These are phyloP conservation scores for Podaxis pistillaris DNA, from an alignment of 768 basidiomycete species.

Conservation along the genomic window DNA sequence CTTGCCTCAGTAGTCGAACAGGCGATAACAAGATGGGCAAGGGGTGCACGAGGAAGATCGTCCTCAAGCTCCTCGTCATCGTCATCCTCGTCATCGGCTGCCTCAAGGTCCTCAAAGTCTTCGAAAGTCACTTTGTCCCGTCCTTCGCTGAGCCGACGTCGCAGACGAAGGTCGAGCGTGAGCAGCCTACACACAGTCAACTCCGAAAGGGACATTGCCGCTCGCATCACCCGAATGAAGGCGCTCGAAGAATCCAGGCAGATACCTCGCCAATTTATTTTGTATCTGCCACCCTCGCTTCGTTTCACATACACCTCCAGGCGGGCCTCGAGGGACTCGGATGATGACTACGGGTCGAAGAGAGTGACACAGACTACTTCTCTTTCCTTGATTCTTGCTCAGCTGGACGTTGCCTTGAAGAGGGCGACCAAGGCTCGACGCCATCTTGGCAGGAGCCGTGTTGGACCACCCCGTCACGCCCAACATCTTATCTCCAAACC, in stretches of 20 bases:
- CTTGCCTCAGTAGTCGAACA: conserved; percentile 65
- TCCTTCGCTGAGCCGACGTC: conserved; percentile 38
- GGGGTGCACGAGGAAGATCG: conserved; percentile 38
- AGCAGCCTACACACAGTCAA: conserved; percentile 49
- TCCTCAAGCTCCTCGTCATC: conserved; percentile 41
- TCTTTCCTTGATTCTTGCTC: conserved; percentile 44
- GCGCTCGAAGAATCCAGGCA: conserved; percentile 61
- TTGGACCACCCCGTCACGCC: conserved; percentile 22
- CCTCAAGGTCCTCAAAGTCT: conserved; percentile 44
- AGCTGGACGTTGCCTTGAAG: conserved; percentile 49
- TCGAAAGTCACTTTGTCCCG: conserved; percentile 40
- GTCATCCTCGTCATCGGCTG: conserved; percentile 34
- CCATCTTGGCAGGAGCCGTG: neutral
- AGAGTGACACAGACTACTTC: conserved; percentile 43
- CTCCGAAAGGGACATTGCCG: conserved; percentile 60
- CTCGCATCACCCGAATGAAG: conserved; percentile 55
- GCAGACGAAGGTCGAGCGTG: conserved; percentile 45
- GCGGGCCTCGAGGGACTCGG: neutral
- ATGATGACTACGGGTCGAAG: conserved; percentile 1
- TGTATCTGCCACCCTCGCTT: conserved; percentile 55
- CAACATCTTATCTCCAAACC: conserved; percentile 5
- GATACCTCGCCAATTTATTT: conserved; percentile 59
- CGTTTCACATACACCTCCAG: conserved; percentile 6
- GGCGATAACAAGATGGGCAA: conserved; percentile 73
- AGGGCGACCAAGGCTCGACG: conserved; percentile 25